phyloP scores from a whole-genome alignment of 2,329 filamentous ascomycete genomes.

The Ophiocordyceps polyrhachis-furcata region DNA sequence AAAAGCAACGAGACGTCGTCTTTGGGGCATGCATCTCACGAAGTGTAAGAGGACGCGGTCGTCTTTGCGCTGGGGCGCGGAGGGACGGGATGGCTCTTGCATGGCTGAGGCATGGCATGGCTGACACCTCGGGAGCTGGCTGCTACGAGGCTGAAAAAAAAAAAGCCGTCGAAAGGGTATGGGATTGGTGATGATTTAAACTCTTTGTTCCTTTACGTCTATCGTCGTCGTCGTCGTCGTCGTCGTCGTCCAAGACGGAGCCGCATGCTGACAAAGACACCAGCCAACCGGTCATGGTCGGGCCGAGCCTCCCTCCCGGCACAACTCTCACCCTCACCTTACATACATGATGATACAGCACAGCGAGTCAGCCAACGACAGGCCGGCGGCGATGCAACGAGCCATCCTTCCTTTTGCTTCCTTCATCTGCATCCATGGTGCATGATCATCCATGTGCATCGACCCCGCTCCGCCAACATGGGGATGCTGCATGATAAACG shows the following conservation, averaged over 20 bases:
- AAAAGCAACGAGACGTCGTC: background rate
- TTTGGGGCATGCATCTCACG: constrained; percentile 27
- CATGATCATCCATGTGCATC: background rate
- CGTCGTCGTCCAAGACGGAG: background rate
- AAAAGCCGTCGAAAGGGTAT: too few species aligned
- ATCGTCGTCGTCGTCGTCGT: background rate
- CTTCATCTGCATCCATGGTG: too few species aligned
- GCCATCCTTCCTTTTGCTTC: too few species aligned
- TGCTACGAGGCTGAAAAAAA: too few species aligned
- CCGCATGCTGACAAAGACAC: background rate
- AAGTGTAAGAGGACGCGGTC: constrained; percentile 64
- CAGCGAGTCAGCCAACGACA: too few species aligned
- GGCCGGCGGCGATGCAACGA: too few species aligned
- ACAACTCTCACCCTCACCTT: too few species aligned
- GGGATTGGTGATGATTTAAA: too few species aligned
- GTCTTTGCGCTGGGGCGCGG: constrained; percentile 31
- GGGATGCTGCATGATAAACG: constrained; percentile 12
- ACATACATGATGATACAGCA: too few species aligned
- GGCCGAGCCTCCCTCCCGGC: background rate
- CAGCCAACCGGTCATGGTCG: background rate
- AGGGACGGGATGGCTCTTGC: constrained; percentile 4
- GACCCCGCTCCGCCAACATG: background rate
- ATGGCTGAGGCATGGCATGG: background rate
- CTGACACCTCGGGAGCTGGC: background rate
- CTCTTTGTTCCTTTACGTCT: too few species aligned